Conservation (phyloP, 768 basidiomycete species). For the Auriscalpium orientale region DNA sequence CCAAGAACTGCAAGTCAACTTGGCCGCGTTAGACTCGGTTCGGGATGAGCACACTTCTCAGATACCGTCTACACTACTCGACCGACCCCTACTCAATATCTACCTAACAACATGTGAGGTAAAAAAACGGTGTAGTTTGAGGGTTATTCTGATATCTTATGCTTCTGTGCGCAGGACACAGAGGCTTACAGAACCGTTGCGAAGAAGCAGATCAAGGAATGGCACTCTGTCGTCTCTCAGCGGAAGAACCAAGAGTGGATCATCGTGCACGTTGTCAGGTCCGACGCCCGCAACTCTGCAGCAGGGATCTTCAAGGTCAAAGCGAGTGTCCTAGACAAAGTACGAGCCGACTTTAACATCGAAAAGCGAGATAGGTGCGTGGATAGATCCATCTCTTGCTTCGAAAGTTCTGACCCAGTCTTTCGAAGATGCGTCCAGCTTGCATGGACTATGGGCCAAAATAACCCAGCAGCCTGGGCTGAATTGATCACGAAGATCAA, state of each 20-base stretch:
- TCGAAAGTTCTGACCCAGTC: constrained; percentile 2
- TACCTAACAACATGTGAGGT: constrained; percentile 90
- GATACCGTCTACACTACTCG: constrained; percentile 69
- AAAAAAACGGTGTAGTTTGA: constrained; percentile 16
- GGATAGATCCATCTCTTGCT: neutral
- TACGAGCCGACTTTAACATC: constrained; percentile 85
- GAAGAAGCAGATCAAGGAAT: constrained; percentile 87
- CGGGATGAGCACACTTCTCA: constrained; percentile 73
- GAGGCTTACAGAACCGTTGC: constrained; percentile 74
- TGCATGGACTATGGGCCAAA: constrained; percentile 61
- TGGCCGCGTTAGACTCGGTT: constrained; percentile 59
- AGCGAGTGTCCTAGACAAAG: constrained; percentile 79
- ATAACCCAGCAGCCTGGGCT: constrained; percentile 78
- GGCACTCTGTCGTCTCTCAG: constrained; percentile 60
- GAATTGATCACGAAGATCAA: constrained; percentile 86
- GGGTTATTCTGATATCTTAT: constrained; percentile 10
- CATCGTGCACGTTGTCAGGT: constrained; percentile 76
- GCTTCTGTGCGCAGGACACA: constrained; percentile 33
- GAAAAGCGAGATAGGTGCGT: constrained; percentile 80
- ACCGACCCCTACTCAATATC: constrained; percentile 80
- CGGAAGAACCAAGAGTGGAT: constrained; percentile 91
- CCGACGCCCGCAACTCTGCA: constrained; percentile 51
- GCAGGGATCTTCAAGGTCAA: constrained; percentile 79
- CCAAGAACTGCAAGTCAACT: constrained; percentile 74
- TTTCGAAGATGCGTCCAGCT: constrained; percentile 69